Percentiles rank a stretch among this genome's conserved stretches.
phyloP scores from a whole-genome alignment of 2,329 filamentous ascomycete species.

The Fusarium praegraminearum region DNA sequence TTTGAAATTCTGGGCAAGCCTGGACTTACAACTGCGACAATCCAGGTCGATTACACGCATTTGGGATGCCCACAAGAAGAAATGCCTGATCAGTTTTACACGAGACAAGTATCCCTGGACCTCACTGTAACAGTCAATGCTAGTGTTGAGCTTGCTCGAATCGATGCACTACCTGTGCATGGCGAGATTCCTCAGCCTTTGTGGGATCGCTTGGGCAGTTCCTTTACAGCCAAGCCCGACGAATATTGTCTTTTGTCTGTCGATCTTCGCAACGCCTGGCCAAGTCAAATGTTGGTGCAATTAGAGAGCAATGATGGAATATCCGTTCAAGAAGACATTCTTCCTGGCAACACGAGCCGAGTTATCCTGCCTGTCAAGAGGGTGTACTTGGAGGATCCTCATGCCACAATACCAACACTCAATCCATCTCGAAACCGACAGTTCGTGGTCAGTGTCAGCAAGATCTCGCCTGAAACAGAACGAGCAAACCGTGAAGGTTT shows the following conservation, averaged over 20 bases:
- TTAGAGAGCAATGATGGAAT: slow-evolving; percentile 67
- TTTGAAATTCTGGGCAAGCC: slow-evolving; percentile 90
- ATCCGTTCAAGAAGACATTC: slow-evolving; percentile 66
- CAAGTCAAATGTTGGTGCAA: slow-evolving; percentile 77
- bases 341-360: slow-evolving; percentile 77
- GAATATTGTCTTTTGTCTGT: slow-evolving; percentile 83
- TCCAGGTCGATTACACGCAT: slow-evolving; percentile 88
- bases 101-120: slow-evolving; percentile 82
- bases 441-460: slow-evolving; percentile 86
- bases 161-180: slow-evolving; percentile 82
- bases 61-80: slow-evolving; percentile 78
- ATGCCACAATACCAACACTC: slow-evolving; percentile 81
- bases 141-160: slow-evolving; percentile 82
- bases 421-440: slow-evolving; percentile 88
- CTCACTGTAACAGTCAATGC: slow-evolving; percentile 92
- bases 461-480: slow-evolving; percentile 83
- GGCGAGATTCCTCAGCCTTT: slow-evolving; percentile 71
- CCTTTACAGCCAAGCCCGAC: slow-evolving; percentile 58
- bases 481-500: slow-evolving; percentile 83
- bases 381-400: slow-evolving; percentile 80
- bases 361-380: slow-evolving; percentile 81
- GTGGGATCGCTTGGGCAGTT: slow-evolving; percentile 63
- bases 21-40: slow-evolving; percentile 80
- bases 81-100: slow-evolving; percentile 81
- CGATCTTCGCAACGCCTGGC: slow-evolving; percentile 92